phyloP scores from a whole-genome alignment of 176 grass and related monocot genomes.

The Raddia guianensis region DNA sequence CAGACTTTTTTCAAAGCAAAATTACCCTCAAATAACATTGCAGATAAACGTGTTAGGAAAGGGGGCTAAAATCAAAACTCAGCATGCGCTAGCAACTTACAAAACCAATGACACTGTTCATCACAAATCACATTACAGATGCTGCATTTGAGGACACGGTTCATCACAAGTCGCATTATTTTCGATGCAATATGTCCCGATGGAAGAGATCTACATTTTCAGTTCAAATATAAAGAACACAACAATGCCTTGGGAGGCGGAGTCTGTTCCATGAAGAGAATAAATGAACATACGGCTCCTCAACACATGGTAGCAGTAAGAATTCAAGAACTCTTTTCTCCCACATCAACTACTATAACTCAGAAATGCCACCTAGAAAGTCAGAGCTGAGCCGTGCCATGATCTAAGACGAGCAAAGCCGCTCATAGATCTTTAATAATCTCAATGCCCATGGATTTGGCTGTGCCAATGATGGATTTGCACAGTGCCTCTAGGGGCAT shows the following conservation, averaged over 20 bases:
- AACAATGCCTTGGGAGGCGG: neutral
- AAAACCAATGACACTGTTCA: no score
- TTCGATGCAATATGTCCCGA: constrained; percentile 14
- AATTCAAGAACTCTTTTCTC: neutral
- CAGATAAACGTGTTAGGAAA: no score
- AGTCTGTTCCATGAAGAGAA: constrained; percentile 30
- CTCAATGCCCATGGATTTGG: constrained; percentile 86
- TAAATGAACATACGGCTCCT: neutral
- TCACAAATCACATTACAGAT: no score
- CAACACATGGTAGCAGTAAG: neutral
- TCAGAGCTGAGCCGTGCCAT: neutral
- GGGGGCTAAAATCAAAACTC: no score
- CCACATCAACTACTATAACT: neutral
- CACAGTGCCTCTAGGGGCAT: constrained; percentile 79
- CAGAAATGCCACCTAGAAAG: neutral
- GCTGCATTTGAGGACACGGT: neutral
- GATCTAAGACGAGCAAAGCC: neutral
- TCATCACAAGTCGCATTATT: neutral
- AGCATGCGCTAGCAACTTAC: no score
- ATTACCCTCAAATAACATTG: no score
- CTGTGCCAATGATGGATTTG: constrained; percentile 86
- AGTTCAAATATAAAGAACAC: neutral
- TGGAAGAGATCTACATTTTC: neutral
- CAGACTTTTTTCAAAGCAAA: no score
- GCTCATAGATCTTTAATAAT: constrained; percentile 84